Conservation (phyloP, 495 filamentous ascomycete genomes). For the Sordaria brevicollis region DNA sequence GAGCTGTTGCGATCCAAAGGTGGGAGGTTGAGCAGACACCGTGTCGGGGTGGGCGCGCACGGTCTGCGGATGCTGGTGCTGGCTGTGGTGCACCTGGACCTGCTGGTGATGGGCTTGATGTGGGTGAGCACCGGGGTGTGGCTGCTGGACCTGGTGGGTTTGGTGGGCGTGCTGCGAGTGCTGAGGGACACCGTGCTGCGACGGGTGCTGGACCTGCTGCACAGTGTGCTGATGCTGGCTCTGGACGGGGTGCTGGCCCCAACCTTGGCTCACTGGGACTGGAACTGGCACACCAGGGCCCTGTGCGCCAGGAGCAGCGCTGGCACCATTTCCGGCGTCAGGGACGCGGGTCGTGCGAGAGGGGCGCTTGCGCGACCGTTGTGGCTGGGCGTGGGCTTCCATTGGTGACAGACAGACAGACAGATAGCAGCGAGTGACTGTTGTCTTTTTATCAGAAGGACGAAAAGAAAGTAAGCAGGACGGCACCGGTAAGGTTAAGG, state of each 20-base stretch:
- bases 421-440: too few relatives aligned
- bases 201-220: neutral
- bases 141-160: conserved; percentile 1
- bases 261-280: conserved; percentile 9
- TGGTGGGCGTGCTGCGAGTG: neutral
- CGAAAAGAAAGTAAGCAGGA: neutral
- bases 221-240: conserved; percentile 11
- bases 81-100: neutral
- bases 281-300: neutral
- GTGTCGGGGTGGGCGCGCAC: conserved; percentile 24
- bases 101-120: neutral
- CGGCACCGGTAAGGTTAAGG: neutral
- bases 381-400: conserved; percentile 19
- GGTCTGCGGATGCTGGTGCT: conserved; percentile 13
- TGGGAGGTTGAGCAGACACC: conserved; percentile 13
- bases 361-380: conserved; percentile 16
- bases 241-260: conserved; percentile 8
- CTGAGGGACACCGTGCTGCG: neutral
- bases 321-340: conserved; percentile 20
- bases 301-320: neutral
- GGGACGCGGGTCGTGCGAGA: conserved; percentile 12
- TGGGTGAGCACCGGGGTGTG: conserved; percentile 6
- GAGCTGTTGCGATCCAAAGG: conserved; percentile 23
- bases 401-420: conserved; percentile 1
- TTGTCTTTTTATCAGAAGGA: neutral